These are phyloP conservation scores for Rhodomyrtus psidioides DNA, from an alignment of 441 rosid genomes.

Conservation along the genomic window DNA sequence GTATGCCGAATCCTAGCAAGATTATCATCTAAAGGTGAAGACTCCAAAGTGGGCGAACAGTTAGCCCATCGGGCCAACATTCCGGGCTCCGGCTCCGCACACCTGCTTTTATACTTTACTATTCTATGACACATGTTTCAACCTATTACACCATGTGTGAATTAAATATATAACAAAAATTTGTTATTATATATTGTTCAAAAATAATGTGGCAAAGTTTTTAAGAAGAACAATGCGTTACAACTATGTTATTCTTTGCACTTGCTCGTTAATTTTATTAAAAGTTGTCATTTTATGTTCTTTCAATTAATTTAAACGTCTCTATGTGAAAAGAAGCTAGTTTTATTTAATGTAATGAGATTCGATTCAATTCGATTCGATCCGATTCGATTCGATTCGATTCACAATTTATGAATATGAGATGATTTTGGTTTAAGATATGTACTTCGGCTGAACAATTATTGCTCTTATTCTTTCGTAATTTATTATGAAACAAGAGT, in stretches of 20 bases:
- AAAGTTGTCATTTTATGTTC: neutral
- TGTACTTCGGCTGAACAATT: rapidly evolving
- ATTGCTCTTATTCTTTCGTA: neutral
- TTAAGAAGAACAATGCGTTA: neutral
- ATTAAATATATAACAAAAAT: neutral
- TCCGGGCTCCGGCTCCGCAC: neutral
- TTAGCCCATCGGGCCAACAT: no score
- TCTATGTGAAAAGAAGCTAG: neutral
- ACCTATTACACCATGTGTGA: neutral
- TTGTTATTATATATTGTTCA: neutral
- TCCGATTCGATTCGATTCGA: neutral
- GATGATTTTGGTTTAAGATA: neutral
- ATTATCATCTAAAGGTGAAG: neutral
- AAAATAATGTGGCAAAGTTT: neutral
- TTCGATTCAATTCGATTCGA: no score
- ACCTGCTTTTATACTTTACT: neutral
- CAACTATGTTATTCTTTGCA: neutral
- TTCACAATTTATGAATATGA: neutral
- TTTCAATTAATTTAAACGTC: neutral
- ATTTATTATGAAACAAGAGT: neutral
- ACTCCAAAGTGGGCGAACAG: neutral
- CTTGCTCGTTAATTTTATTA: neutral
- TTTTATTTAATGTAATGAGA: no score
- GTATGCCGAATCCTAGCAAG: no score
- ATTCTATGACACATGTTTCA: neutral